Conservation (phyloP, 495 filamentous ascomycete genomes). For the Podospora fimiseda region DNA sequence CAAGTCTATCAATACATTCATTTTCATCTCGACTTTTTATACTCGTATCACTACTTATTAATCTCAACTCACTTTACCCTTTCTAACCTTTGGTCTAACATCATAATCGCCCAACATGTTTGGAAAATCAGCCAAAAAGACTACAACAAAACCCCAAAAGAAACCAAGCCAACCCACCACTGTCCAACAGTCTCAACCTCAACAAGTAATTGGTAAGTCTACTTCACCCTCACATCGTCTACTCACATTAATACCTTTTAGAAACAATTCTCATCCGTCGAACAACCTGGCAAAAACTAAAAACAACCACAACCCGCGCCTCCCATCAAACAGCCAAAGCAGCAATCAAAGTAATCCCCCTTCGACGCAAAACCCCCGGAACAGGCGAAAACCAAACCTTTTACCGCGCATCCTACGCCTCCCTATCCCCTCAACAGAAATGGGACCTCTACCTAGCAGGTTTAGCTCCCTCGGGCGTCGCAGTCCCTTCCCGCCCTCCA, state of each 20-base stretch:
- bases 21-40: too few species aligned
- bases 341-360: not conserved
- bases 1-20: too few species aligned
- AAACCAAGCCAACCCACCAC: not conserved
- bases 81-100: not conserved
- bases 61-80: not conserved
- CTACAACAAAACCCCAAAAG: not conserved
- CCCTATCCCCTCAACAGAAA: not conserved
- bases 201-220: not conserved
- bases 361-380: not conserved
- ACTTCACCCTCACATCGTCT: not conserved
- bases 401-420: not conserved
- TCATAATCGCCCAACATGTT: not conserved
- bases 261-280: not conserved
- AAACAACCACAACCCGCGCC: not conserved
- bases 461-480: slow-evolving; percentile 1
- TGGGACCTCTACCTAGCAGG: slow-evolving; percentile 12
- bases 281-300: not conserved
- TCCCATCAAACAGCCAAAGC: not conserved
- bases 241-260: not conserved
- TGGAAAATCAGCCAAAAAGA: not conserved
- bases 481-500: not conserved
- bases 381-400: slow-evolving; percentile 3
- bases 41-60: too few species aligned
- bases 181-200: not conserved